Evolutionary conservation across 495 filamentous ascomycete genomes (phyloP).

Genomic region (Aspergillus asperescens): DNA sequence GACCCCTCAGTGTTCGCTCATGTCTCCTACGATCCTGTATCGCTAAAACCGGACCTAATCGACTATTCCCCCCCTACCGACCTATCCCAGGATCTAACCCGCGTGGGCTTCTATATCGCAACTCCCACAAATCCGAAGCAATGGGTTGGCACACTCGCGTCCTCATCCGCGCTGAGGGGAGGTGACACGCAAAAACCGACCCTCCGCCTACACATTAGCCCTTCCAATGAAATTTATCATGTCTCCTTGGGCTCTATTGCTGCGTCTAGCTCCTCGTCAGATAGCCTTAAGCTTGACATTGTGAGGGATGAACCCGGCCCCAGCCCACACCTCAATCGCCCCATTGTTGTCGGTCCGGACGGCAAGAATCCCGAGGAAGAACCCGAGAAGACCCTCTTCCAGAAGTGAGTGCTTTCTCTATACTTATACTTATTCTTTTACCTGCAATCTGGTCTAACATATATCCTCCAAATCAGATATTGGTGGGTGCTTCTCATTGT

Average conservation of each 20-base stretch:
- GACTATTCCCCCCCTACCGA: constrained; percentile 31
- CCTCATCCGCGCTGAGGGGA: constrained; percentile 25
- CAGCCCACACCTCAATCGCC: constrained; percentile 39
- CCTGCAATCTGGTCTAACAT: constrained; percentile 6
- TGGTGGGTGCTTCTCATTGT: constrained; percentile 47
- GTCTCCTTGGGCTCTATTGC: constrained; percentile 25
- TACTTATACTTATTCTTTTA: background rate
- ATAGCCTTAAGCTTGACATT: constrained; percentile 25
- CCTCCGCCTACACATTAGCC: constrained; percentile 34
- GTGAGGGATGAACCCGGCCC: constrained; percentile 26
- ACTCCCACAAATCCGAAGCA: constrained; percentile 27
- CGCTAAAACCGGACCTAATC: constrained; percentile 29
- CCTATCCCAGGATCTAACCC: constrained; percentile 23
- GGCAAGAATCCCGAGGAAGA: constrained; percentile 33
- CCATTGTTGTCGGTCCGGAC: constrained; percentile 37
- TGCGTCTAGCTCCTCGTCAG: constrained; percentile 1
- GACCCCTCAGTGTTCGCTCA: constrained; percentile 39
- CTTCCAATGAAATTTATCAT: constrained; percentile 35
- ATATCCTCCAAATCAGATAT: constrained; percentile 24
- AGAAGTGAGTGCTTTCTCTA: constrained; percentile 35
- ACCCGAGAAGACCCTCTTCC: constrained; percentile 41
- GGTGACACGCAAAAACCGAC: constrained; percentile 20
- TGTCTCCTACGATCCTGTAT: constrained; percentile 35
- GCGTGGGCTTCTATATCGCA: constrained; percentile 35
- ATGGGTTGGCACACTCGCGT: constrained; percentile 40